Conservation (phyloP, 352 stramenopile species). For the Phytophthora pini region DNA sequence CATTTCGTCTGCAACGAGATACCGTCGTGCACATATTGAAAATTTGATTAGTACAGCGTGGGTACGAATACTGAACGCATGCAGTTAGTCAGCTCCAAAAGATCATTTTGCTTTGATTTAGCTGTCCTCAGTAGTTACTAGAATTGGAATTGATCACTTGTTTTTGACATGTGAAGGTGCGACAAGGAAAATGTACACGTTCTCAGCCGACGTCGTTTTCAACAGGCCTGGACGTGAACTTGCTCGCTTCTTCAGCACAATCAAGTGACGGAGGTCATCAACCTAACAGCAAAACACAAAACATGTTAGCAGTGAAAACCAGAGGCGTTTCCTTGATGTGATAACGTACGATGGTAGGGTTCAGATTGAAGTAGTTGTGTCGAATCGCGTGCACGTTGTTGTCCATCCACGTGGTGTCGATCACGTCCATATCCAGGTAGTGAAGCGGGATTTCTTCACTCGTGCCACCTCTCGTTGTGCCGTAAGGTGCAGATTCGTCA, state of each 20-base stretch:
- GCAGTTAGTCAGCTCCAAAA: background rate
- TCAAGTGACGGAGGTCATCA: conserved; percentile 71
- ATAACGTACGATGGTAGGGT: conserved; percentile 72
- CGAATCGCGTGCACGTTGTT: conserved; percentile 86
- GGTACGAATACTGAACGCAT: too few relatives aligned
- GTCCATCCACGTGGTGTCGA: conserved; percentile 90
- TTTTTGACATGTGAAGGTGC: conserved; percentile 74
- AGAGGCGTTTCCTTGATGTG: background rate
- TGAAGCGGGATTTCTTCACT: conserved; percentile 31
- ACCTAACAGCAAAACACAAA: conserved; percentile 11
- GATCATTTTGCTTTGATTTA: background rate
- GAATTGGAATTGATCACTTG: conserved; percentile 40
- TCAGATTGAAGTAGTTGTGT: conserved; percentile 91
- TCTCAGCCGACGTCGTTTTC: conserved; percentile 62
- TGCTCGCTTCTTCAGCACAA: conserved; percentile 66
- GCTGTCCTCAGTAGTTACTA: background rate
- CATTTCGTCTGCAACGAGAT: too few relatives aligned
- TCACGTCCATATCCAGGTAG: conserved; percentile 87
- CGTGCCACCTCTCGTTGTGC: conserved; percentile 22
- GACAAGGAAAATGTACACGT: conserved; percentile 81
- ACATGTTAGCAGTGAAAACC: conserved; percentile 5
- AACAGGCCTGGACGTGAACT: conserved; percentile 57
- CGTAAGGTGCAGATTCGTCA: conserved; percentile 33
- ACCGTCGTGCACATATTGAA: too few relatives aligned
- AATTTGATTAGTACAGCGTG: too few relatives aligned